These are phyloP conservation scores for Bipolaris cookei DNA, from an alignment of 2,329 filamentous ascomycete species.

Conservation along the genomic window DNA sequence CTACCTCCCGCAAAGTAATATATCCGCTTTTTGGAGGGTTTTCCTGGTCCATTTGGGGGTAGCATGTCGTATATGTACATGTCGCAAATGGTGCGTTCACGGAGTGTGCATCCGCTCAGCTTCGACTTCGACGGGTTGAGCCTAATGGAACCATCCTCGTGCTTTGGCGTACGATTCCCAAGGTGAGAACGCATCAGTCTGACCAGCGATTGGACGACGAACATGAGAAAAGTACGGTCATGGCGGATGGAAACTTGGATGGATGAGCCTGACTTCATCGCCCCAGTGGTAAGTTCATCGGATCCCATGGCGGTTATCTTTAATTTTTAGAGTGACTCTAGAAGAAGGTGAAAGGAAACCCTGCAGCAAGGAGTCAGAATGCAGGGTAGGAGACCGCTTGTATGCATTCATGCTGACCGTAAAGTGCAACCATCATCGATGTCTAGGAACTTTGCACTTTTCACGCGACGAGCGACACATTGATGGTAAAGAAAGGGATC, in stretches of 20 bases:
- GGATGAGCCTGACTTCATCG: constrained; percentile 15
- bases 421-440: constrained; percentile 13
- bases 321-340: background rate
- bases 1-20: constrained; percentile 65
- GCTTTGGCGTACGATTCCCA: constrained; percentile 36
- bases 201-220: constrained; percentile 48
- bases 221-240: constrained; percentile 50
- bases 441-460: background rate
- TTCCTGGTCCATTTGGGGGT: constrained; percentile 21
- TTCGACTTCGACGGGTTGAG: constrained; percentile 48
- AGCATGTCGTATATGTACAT: constrained; percentile 57
- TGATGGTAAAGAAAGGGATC: constrained; percentile 1
- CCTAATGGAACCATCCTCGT: constrained; percentile 51
- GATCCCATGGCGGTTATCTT: constrained; percentile 2
- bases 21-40: constrained; percentile 46
- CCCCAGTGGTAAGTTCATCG: background rate
- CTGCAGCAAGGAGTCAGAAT: background rate
- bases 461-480: constrained; percentile 4
- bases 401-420: constrained; percentile 9
- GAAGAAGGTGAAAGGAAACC: background rate
- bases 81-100: constrained; percentile 51
- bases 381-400: background rate
- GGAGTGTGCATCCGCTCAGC: constrained; percentile 44
- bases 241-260: constrained; percentile 48
- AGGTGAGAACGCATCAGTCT: constrained; percentile 48